These are phyloP conservation scores for Tausonia pullulans DNA, from an alignment of 1,284 basidiomycete species.

Conservation along the genomic window DNA sequence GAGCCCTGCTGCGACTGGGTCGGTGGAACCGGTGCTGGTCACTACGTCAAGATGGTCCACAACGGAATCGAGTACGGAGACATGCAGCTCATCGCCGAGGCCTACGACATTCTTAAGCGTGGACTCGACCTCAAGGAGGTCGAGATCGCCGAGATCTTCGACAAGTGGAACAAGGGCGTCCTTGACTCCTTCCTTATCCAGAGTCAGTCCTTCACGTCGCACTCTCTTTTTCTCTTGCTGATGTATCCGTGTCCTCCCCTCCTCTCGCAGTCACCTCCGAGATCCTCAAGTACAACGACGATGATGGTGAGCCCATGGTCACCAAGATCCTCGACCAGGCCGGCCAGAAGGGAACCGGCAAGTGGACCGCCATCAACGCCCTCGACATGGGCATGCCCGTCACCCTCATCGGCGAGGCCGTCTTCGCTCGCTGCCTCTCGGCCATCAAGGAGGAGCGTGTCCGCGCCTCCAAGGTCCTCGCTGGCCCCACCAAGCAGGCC, in stretches of 20 bases:
- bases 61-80: constrained; percentile 99
- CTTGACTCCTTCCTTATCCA: constrained; percentile 99
- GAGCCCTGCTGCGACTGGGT: constrained; percentile 99
- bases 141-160: constrained; percentile 83
- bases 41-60: constrained; percentile 99
- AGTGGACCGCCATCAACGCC: constrained; percentile 98
- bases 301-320: constrained; percentile 82
- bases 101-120: constrained; percentile 95
- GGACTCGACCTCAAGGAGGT: constrained; percentile 73
- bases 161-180: constrained; percentile 90
- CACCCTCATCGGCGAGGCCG: constrained; percentile 97
- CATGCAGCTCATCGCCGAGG: constrained; percentile 99
- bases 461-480: constrained; percentile 80
- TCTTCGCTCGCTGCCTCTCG: constrained; percentile 96
- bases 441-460: constrained; percentile 95
- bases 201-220: constrained; percentile 30
- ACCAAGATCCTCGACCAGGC: constrained; percentile 91
- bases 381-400: constrained; percentile 91
- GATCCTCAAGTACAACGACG: constrained; percentile 92
- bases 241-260: neutral
- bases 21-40: constrained; percentile 83
- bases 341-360: constrained; percentile 98
- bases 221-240: neutral
- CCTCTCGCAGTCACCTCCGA: constrained; percentile 56
- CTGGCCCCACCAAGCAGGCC: constrained; percentile 77